Evolutionary conservation across 306 rosid species (phyloP), one percentile per base, ranked within the genome.

Genomic region (Rosa multiflora): DNA sequence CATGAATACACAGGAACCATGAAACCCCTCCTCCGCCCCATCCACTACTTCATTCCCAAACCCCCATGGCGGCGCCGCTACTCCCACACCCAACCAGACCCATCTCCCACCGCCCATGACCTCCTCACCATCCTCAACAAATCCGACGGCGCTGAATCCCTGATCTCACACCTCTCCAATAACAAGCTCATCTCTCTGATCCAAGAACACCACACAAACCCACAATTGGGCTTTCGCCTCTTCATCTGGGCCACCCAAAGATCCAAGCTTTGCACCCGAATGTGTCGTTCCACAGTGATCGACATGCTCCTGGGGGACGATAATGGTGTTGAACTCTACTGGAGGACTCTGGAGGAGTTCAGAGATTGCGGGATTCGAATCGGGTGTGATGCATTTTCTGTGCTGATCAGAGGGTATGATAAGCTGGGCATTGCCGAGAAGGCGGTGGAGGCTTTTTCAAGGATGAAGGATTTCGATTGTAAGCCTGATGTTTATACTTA

Each of bases 231-330:
- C 49, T 83, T 86, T 37, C 93, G 88, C 47, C 80, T 94, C 79
- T 94, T 89, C 85, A 84, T 94, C 14, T 94, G 90, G 94, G 89
- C 97, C 4, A 53, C 85, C 82, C 85, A 75, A 72, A 82, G 76
- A 51, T 80, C 66, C 42, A n/a, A 15, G 2, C 76, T 89, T 3
- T 40, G 61, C 40, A 17, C 76, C 78, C 3, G 10, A n/a, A 58
- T 74, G 23, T 80, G 74, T 1, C 77, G 56, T 67, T 10, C 66
- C 51, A 67, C 81, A 76, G 84, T 89, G 18, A 17, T 82, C 21
- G 69, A 70, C 23, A 69, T 67, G 83, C 82, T 92, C 64, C 15
- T 70, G 21, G 63, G 29, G 56, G 88, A 87, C 53, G 62, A 80
- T 1, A 64, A 2, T 9, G 87, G 81, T 71, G 77, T 83, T 52